Percentiles rank a stretch among this genome's conserved stretches.
Evolutionary conservation across 2,329 filamentous ascomycete species (phyloP).

Genomic region (Hymenoscyphus fructigenus): DNA sequence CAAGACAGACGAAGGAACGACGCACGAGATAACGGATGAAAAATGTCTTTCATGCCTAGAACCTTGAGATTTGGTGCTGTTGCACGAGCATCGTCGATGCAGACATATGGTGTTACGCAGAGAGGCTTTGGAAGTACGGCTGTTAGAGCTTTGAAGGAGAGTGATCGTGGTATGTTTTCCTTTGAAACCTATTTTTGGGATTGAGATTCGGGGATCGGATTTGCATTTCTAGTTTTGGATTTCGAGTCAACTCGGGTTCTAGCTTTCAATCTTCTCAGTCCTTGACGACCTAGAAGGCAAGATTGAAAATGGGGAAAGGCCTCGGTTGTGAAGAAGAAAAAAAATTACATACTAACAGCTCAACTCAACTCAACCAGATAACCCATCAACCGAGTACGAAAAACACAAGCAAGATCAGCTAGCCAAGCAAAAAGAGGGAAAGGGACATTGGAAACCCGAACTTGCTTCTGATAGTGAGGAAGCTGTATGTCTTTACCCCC

Average conservation of each 20-base stretch:
- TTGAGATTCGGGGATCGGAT: not conserved
- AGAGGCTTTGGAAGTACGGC: constrained; percentile 26
- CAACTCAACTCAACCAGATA: constrained; percentile 18
- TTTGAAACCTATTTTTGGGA: too few relatives aligned
- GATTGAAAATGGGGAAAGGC: not conserved
- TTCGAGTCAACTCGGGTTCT: too few relatives aligned
- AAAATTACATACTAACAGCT: too few relatives aligned
- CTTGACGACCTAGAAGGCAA: not conserved
- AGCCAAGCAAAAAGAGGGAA: constrained; percentile 66
- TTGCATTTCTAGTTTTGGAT: too few relatives aligned
- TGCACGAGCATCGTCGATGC: not conserved
- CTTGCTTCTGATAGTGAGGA: constrained; percentile 79
- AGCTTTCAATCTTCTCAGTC: not conserved
- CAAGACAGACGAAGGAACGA: not conserved
- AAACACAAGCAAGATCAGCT: constrained; percentile 62
- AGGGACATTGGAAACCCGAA: constrained; percentile 73
- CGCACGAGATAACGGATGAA: constrained; percentile 34
- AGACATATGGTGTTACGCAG: constrained; percentile 2
- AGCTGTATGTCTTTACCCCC: constrained; percentile 50
- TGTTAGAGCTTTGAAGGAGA: constrained; percentile 32
- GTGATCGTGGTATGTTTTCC: constrained; percentile 31
- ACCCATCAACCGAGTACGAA: constrained; percentile 44
- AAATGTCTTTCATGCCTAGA: constrained; percentile 32
- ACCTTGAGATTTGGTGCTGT: constrained; percentile 12
- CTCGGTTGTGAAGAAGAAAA: too few relatives aligned